Evolutionary conservation across 2,329 filamentous ascomycete genomes (phyloP).

Genomic region (Coniochaeta ligniaria): DNA sequence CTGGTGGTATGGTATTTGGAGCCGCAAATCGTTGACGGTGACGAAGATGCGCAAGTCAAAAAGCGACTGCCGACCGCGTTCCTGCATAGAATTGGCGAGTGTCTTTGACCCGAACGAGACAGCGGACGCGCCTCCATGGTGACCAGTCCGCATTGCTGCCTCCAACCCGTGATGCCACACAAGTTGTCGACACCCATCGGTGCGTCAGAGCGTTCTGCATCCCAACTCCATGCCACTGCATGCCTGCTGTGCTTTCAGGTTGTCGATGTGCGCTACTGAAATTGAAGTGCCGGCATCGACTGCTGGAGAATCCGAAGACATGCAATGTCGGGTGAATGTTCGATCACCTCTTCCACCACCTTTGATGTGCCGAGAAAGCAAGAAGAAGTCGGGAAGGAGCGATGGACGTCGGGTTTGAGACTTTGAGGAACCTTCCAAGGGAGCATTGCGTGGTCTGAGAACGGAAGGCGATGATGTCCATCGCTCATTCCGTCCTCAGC

Average conservation of each 20-base stretch:
- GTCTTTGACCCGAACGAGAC: no score
- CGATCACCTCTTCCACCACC: neutral
- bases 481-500: neutral
- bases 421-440: no score
- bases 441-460: neutral
- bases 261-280: neutral
- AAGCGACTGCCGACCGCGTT: neutral
- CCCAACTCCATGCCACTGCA: neutral
- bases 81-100: neutral
- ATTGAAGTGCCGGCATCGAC: neutral
- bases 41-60: no score
- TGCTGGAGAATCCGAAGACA: neutral
- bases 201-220: neutral
- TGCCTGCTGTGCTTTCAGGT: neutral
- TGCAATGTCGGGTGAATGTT: neutral
- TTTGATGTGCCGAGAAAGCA: neutral
- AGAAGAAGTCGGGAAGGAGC: neutral
- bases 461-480: neutral
- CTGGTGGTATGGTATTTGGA: neutral
- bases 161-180: no score
- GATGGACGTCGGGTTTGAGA: neutral
- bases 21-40: neutral
- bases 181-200: no score
- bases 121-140: no score
- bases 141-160: no score